Evolutionary conservation across 345 rosid genomes (phyloP).

Genomic region (Dipteronia sinensis): DNA sequence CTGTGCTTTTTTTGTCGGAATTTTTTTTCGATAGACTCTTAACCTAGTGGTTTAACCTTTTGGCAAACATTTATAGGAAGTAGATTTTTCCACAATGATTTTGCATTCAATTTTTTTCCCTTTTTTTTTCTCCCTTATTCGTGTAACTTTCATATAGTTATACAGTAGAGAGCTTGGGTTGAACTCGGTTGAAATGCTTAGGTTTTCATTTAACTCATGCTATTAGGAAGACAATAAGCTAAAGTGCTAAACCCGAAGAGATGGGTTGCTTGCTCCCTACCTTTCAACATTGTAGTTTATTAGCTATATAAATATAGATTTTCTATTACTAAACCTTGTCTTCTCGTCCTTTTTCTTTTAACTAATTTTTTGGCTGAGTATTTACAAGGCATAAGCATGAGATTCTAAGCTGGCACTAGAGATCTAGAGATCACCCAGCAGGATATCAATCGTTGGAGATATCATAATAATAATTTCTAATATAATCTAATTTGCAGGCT

Average conservation of each 20-base stretch:
- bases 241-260: background rate
- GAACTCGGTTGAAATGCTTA: background rate
- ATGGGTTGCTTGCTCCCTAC: no score
- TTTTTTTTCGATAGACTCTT: background rate
- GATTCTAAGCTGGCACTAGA: background rate
- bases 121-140: background rate
- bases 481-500: conserved; percentile 35
- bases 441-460: background rate
- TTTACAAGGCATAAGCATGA: background rate
- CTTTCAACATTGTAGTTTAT: background rate
- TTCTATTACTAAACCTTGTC: background rate
- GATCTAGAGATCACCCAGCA: background rate
- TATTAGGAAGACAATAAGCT: background rate
- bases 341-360: background rate
- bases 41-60: background rate
- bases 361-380: background rate
- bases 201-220: background rate
- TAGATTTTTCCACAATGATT: background rate
- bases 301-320: background rate
- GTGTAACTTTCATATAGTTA: background rate
- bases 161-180: background rate
- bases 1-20: background rate
- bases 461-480: background rate
- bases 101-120: background rate
- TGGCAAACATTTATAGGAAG: background rate